Evolutionary conservation across 495 filamentous ascomycete species (phyloP), one percentile per base, ranked within the genome.

Genomic region (Aspergillus cristatus): DNA sequence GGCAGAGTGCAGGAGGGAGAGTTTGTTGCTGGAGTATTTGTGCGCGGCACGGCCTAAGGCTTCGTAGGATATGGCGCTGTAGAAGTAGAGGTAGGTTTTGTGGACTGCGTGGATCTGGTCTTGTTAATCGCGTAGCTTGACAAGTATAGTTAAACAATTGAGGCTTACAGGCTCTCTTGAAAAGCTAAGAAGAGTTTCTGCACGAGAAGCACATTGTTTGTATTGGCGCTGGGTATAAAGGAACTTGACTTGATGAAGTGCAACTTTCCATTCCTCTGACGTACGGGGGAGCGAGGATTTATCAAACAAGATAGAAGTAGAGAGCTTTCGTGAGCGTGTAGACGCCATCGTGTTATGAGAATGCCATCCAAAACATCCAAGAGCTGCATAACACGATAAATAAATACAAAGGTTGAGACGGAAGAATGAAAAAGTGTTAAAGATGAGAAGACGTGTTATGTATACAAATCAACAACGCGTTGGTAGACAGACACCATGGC

Each of bases 1-100:
- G 0, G 68, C 65, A 20, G 39, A 33, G 6, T 53, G 40, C 6
- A 74, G 50, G 7, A 60, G 40, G 0, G 49, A 38, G 8, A 71
- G 8, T 40, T 71, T 72, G 14, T 50, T 55, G 22, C 31, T 41
- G 1, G 70, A 70, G 37, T 64, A 62, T 10, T 60, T 48, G 38
- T 70, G 69, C 14, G 64, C 53, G 24, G 57, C 39, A 8, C 57
- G 55, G 3, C 60, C 68, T 17, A 69, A 51, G 0, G 50, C 52
- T 36, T 72, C 70, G 33, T 61, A 64, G 22, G 50, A 71, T 14
- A 69, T 51, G 6, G 65, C 70, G 12, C 51, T 53, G 46, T 71
- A 68, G 32, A 71, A 70, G 33, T 58, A 47, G n/a, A 70, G 53
- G 35, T 59, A 71, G 3, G 53, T 54, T 13, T 53, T 45, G 37